A percentile compares a stretch with the other conserved stretches of the same genome.
phyloP scores from a whole-genome alignment of 345 rosid species.

The Eutrema heterophyllum region DNA sequence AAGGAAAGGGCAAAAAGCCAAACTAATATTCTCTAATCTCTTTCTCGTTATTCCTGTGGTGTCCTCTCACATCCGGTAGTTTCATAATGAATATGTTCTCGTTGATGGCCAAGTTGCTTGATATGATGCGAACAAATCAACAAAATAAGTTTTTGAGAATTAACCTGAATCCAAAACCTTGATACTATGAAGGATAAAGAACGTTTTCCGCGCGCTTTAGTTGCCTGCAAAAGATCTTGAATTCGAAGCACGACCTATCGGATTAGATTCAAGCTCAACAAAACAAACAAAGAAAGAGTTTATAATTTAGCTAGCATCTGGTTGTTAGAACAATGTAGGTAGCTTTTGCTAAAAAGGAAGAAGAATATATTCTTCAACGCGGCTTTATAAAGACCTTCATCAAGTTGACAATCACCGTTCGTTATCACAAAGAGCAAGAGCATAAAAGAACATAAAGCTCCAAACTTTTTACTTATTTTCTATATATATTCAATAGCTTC shows the following conservation, averaged over 20 bases:
- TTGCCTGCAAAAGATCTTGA: not conserved
- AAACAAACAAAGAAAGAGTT: not conserved
- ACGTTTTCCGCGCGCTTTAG: not conserved
- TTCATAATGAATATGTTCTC: constrained; percentile 29
- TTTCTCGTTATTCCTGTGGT: constrained; percentile 26
- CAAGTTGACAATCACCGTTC: constrained; percentile 27
- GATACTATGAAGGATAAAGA: not conserved
- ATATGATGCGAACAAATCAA: not conserved
- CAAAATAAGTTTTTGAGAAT: not conserved
- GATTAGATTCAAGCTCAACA: not conserved
- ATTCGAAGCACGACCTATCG: not conserved
- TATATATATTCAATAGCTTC: not conserved
- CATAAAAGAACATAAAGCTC: constrained; percentile 9
- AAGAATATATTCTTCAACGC: constrained; percentile 31
- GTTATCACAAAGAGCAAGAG: constrained; percentile 23
- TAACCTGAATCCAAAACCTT: not conserved
- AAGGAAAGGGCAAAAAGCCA: constrained; percentile 8
- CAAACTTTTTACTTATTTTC: not conserved
- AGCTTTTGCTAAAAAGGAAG: constrained; percentile 14
- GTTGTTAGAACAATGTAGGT: constrained; percentile 8
- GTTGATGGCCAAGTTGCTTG: constrained; percentile 11
- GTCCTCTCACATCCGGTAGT: constrained; percentile 28
- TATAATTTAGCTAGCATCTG: not conserved
- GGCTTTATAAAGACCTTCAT: constrained; percentile 22
- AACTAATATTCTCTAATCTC: constrained; percentile 18